phyloP scores from a whole-genome alignment of 2,329 filamentous ascomycete genomes.

The Trichophyton verrucosum region DNA sequence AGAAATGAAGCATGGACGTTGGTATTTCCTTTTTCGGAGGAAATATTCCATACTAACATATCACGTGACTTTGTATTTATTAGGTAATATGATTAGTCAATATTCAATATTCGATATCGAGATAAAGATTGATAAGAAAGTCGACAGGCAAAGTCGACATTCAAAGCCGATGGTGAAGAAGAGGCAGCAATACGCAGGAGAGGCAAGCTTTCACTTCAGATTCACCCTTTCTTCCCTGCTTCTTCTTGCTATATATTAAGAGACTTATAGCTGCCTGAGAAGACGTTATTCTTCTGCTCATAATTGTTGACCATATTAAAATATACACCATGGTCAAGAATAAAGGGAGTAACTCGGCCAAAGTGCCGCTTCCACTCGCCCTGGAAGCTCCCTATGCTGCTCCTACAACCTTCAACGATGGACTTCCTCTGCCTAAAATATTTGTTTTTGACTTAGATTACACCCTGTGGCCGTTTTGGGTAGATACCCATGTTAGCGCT shows the following conservation, averaged over 20 bases:
- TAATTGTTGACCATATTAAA: not conserved
- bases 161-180: not conserved
- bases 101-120: not conserved
- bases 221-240: not conserved
- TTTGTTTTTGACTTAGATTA: conserved; percentile 95
- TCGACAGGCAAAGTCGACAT: not conserved
- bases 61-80: not conserved
- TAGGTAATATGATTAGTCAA: not conserved
- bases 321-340: conserved; percentile 9
- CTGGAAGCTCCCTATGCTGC: conserved; percentile 18
- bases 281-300: too few species aligned
- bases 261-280: too few species aligned
- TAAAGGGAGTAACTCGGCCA: conserved; percentile 8
- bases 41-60: not conserved
- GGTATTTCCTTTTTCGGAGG: not conserved
- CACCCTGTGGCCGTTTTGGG: conserved; percentile 98
- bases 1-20: not conserved
- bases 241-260: too few species aligned
- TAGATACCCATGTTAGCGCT: conserved; percentile 76
- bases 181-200: not conserved
- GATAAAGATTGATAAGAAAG: not conserved
- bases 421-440: conserved; percentile 63
- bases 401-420: conserved; percentile 49
- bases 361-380: conserved; percentile 5
- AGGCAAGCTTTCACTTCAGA: not conserved